Base-by-base conservation (phyloP, 139 green algal genomes). In the Micractinium conductrix region DNA sequence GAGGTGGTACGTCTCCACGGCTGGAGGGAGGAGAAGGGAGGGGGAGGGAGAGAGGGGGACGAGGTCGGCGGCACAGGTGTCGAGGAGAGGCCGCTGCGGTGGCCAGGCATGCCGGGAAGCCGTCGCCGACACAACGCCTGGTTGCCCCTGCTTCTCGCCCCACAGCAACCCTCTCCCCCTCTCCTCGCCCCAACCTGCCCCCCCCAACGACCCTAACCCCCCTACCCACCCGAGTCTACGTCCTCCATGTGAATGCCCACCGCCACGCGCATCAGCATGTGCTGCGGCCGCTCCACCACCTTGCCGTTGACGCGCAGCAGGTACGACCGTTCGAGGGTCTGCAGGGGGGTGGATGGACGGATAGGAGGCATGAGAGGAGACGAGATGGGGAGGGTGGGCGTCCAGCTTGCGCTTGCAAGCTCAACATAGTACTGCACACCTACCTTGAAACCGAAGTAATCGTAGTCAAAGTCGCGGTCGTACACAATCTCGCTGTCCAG, bases 381-480 rank as follows among this genome's bases (percentile, higher is more conserved):
- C 16, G 14, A 19, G 16, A 37, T 33, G 24, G 60, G 16, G 21
- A n/a, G 60, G 24, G 60, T 7, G 24, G 60, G 14, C 60, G 21
- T 12, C 21, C 60, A 69, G 30, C 60, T 33, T 69, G 7, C 16
- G 24, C 22, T n/a, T n/a, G n/a, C n/a, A n/a, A n/a, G n/a, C n/a
- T n/a, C n/a, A n/a, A n/a, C n/a, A n/a, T n/a, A n/a, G n/a, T n/a
- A n/a, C n/a, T n/a, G n/a, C n/a, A n/a, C n/a, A n/a, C n/a, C n/a
- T 68, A 95, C 93, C 94, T 99, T 99, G 93, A 99, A 99, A 24
- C 97, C 97, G 88, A 99, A 99, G 93, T 99, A 99, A 90, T 99
- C 97, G 82, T 99, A 99, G 88, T 99, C 96, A 88, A 99, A 99
- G 91, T 99, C 97, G 42, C 97, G 92, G 87, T 99, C 96, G 88